A percentile compares a stretch with the other conserved stretches of the same genome.
Conservation (phyloP, 305 asterid species). For the Fraxinus velutina region DNA sequence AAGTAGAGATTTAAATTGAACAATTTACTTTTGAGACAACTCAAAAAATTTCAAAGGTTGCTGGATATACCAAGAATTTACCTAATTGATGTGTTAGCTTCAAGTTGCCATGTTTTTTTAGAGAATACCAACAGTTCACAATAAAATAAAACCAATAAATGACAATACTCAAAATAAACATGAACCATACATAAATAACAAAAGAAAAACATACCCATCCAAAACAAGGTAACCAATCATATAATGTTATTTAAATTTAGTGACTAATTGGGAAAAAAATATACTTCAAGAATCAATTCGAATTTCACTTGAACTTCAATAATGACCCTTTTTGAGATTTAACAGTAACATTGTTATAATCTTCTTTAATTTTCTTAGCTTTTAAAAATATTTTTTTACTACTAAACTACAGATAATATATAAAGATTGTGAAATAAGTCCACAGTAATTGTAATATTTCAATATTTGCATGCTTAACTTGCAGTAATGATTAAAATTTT, state of each 20-base stretch:
- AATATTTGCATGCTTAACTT: neutral
- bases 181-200: constrained; percentile 16
- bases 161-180: neutral
- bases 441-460: neutral
- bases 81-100: neutral
- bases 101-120: neutral
- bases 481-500: neutral
- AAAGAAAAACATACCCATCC: constrained; percentile 18
- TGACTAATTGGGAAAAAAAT: constrained; percentile 31
- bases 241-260: neutral
- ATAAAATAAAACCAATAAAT: neutral
- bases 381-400: neutral
- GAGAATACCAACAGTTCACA: neutral
- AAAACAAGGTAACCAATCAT: constrained; percentile 41
- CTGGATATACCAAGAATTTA: neutral
- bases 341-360: neutral
- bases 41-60: neutral
- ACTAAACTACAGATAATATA: neutral
- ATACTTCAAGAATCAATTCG: neutral
- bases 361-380: neutral
- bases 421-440: neutral
- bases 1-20: neutral
- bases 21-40: neutral
- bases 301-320: neutral
- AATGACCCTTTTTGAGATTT: neutral